Conservation (phyloP, 345 rosid genomes). For the Sonneratia caseolaris region DNA sequence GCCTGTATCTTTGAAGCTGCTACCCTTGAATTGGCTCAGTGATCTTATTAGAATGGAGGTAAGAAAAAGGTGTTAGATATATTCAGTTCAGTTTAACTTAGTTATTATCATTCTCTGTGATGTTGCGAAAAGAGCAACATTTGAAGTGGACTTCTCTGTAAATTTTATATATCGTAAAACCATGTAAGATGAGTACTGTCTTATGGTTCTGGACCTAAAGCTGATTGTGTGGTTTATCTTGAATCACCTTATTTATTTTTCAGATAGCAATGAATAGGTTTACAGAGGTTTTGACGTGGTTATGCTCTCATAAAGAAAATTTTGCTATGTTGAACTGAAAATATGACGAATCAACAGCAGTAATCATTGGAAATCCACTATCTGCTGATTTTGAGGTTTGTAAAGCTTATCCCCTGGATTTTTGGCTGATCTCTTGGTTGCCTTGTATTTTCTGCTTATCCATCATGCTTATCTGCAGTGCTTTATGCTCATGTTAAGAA, state of each 20-base stretch:
- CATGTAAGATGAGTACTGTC: not conserved
- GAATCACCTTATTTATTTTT: not conserved
- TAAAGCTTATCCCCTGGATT: not conserved
- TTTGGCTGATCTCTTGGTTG: not conserved
- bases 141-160: not conserved
- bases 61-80: conserved; percentile 4
- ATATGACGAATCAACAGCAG: conserved; percentile 51
- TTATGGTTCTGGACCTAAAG: not conserved
- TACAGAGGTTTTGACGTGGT: conserved; percentile 75
- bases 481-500: not conserved
- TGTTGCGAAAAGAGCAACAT: not conserved
- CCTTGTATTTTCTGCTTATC: not conserved
- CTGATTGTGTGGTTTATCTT: not conserved
- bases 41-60: conserved; percentile 84
- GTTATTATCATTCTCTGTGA: not conserved
- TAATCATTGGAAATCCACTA: conserved; percentile 66
- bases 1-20: conserved; percentile 53
- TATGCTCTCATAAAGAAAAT: conserved; percentile 64
- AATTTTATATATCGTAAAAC: not conserved
- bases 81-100: not conserved
- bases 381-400: conserved; percentile 90
- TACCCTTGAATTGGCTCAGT: conserved; percentile 60
- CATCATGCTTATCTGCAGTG: not conserved
- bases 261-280: conserved; percentile 74
- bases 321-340: conserved; percentile 54